Base-by-base conservation (phyloP, 2,329 filamentous ascomycete genomes). In the Ophiostoma sp. region DNA sequence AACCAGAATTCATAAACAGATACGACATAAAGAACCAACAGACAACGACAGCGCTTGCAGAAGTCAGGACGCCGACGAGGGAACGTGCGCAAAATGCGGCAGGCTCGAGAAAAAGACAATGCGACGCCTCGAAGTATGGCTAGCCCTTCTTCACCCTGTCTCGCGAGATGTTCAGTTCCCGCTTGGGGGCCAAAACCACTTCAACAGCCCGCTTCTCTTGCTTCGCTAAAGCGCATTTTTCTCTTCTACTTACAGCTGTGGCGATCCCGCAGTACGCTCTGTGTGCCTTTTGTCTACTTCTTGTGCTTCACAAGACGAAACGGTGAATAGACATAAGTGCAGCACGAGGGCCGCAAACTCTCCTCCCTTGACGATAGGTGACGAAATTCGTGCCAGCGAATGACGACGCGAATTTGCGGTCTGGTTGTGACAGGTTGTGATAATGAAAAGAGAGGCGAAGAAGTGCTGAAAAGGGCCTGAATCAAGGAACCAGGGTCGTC, bases 181-280 rank as follows among this genome's bases (percentile, higher is more conserved):
- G 66, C 66, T 69, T 69, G 66, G 45, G 66, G 66, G 42, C 42
- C 42, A 55, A 55, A 69, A 33, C 45, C 17, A 50, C 28, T 48
- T 68, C 64, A 48, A n/a, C 63, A 31, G 7, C 22, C 64, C 45
- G 64, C 8, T 31, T 19, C 19, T n/a, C 50, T 68, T 17, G 22
- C 22, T 19, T 45, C 39, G 7, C 28, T 17, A n/a, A 5, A 31
- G 28, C 25, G 8, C 9, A 28, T n/a, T 52, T 68, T n/a, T 55
- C 28, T 52, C 8, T 31, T 31, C 1, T 33, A 12, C 25, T 11
- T 33, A n/a, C 36, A 64, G 61, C 36, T 45, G n/a, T 22, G 17
- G 8, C 15, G 6, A 28, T 42, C 22, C n/a, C 22, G n/a, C 22
- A 19, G 12, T 4, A 9, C 12, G 36, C 42, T 17, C 36, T 2